Base-by-base conservation (phyloP, 345 rosid species). In the Lenwebbia sp. region DNA sequence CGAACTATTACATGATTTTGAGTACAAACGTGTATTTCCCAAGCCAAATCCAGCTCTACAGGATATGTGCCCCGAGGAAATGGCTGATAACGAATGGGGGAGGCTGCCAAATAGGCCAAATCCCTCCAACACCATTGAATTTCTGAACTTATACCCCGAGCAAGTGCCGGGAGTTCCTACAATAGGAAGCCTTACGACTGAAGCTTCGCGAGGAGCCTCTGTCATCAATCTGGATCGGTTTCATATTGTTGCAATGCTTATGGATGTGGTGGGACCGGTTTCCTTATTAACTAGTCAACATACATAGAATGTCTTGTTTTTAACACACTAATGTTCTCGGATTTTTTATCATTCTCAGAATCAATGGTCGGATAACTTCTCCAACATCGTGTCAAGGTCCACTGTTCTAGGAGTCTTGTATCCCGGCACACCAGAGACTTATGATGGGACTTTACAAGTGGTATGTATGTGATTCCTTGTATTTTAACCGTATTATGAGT, bases 391-490 rank as follows among this genome's bases (percentile, higher is more conserved):
- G 65, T 84, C 95, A 37, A 87, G 90, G 85, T 90, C 92, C 82
- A 82, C 87, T 26, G 6, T 86, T 17, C n/a, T 93, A 17, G 91
- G 91, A 82, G 85, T 89, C 41, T 12, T 92, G 78, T 88, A 90
- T 22, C 78, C 86, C 1, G 89, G 92, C 74, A 85, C 23, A 15
- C 88, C 65, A 3, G 87, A 87, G 47, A 91, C 44, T 83, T 86
- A 86, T 49, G 81, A 92, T 52, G 94, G 90, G 22, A 82, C 85
- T 75, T 33, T 92, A 47, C 90, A 89, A 91, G 90, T 93, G 93
- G 96, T 94, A 93, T 84, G 57, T 41, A 78, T 82, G 44, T 17
- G 22, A 26, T 41, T n/a, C 37, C 41, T n/a, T 28, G 28, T 9
- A 22, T 52, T 54, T 26, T 74, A 19, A 28, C 62, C 33, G 14